Conservation (phyloP, 1,139 yeast species). For the Taphrina populina region DNA sequence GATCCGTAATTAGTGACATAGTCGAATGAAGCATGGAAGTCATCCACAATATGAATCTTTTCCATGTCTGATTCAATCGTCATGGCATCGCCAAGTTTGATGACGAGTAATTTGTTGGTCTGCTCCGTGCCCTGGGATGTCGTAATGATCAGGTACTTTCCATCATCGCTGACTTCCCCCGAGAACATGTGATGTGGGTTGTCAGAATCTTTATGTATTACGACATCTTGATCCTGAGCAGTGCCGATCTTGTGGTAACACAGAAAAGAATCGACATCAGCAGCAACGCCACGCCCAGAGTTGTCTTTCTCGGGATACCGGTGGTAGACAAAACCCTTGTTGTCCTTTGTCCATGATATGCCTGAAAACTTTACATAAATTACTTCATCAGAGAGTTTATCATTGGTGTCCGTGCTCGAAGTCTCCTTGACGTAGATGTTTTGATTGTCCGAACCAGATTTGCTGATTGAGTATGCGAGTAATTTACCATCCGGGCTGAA, state of each 20-base stretch:
- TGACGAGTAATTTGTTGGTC: constrained; percentile 21
- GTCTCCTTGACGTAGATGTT: constrained; percentile 26
- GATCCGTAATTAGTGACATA: constrained; percentile 50
- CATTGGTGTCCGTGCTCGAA: constrained; percentile 15
- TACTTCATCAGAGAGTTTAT: constrained; percentile 8
- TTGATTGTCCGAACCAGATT: constrained; percentile 27
- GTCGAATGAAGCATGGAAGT: constrained; percentile 76
- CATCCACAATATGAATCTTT: constrained; percentile 72
- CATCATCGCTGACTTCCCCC: constrained; percentile 22
- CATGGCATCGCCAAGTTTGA: constrained; percentile 9
- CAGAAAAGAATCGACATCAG: constrained; percentile 21
- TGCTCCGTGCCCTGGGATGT: constrained; percentile 28
- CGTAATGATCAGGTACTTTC: constrained; percentile 22
- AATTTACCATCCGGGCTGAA: constrained; percentile 20
- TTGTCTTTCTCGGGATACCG: constrained; percentile 31
- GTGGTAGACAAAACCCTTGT: constrained; percentile 27
- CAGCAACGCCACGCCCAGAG: constrained; percentile 25
- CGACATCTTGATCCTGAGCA: constrained; percentile 15
- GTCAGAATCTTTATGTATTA: constrained; percentile 13
- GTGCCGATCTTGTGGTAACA: constrained; percentile 26
- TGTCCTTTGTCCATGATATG: constrained; percentile 29
- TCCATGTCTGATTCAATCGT: constrained; percentile 46
- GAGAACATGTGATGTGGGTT: constrained; percentile 26
- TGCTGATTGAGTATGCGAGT: constrained; percentile 24
- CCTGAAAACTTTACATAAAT: constrained; percentile 26